Evolutionary conservation across 768 basidiomycete genomes (phyloP).

Genomic region (Collybiopsis confluens): DNA sequence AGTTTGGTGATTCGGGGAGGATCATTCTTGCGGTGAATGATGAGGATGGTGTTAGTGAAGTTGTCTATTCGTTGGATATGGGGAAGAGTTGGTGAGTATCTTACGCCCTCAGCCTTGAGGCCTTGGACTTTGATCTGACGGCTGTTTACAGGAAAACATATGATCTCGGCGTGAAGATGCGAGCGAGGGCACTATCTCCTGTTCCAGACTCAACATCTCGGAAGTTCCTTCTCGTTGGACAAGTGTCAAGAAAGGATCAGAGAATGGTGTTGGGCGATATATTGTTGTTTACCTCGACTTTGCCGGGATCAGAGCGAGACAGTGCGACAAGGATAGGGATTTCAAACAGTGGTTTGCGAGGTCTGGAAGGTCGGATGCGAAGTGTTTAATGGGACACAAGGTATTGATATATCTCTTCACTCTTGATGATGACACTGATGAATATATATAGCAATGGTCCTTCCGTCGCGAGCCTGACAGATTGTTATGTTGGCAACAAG

Average conservation of each 20-base stretch:
- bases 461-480: constrained; percentile 68
- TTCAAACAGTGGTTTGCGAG: constrained; percentile 90
- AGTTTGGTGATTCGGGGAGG: constrained; percentile 89
- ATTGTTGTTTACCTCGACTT: constrained; percentile 85
- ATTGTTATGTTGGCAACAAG: constrained; percentile 90
- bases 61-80: constrained; percentile 79
- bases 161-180: constrained; percentile 64
- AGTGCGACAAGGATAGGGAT: constrained; percentile 68
- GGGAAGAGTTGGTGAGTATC: constrained; percentile 73
- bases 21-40: constrained; percentile 82
- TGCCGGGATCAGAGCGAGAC: constrained; percentile 53
- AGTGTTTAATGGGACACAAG: constrained; percentile 95
- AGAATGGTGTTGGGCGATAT: constrained; percentile 48
- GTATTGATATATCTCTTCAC: constrained; percentile 30
- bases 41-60: constrained; percentile 64
- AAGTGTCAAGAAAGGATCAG: constrained; percentile 60
- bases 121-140: constrained; percentile 1
- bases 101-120: neutral
- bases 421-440: no score
- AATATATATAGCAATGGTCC: constrained; percentile 99
- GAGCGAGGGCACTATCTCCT: constrained; percentile 74
- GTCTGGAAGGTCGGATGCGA: constrained; percentile 44
- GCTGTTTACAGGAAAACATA: constrained; percentile 55
- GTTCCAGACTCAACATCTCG: constrained; percentile 95
- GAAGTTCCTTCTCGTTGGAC: constrained; percentile 88